Conservation (phyloP, 2,329 filamentous ascomycete genomes). For the Aureobasidium namibiae region DNA sequence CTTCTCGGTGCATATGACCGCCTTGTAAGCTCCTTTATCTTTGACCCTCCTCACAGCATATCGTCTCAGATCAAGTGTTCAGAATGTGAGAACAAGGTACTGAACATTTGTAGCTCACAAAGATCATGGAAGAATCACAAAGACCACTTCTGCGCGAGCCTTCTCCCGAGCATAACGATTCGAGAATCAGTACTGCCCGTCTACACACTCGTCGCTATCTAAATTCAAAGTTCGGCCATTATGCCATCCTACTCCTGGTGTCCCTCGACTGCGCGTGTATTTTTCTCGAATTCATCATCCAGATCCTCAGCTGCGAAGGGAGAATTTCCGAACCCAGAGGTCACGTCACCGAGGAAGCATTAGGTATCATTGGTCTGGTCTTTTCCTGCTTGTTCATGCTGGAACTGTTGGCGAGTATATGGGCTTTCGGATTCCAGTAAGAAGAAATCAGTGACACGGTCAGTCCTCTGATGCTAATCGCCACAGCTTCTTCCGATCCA, state of each 20-base stretch:
- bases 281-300: slow-evolving; percentile 45
- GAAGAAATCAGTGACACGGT: slow-evolving; percentile 17
- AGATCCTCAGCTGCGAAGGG: slow-evolving; percentile 41
- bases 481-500: slow-evolving; percentile 27
- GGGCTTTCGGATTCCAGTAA: slow-evolving; percentile 54
- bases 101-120: neutral
- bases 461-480: neutral
- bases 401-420: slow-evolving; percentile 51
- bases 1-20: neutral
- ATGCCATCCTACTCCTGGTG: slow-evolving; percentile 41
- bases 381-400: slow-evolving; percentile 58
- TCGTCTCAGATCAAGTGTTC: neutral
- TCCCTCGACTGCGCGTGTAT: slow-evolving; percentile 44
- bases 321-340: slow-evolving; percentile 22
- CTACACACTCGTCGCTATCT: slow-evolving; percentile 30
- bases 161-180: neutral
- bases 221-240: slow-evolving; percentile 41
- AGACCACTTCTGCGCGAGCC: neutral
- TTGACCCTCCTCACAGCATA: neutral
- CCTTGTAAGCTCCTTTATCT: neutral
- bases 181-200: slow-evolving; percentile 14
- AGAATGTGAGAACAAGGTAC: neutral
- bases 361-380: slow-evolving; percentile 47
- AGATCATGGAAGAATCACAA: neutral
- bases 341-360: slow-evolving; percentile 29